Conservation (phyloP, 176 grass and related monocot genomes). For the Bolboschoenus planiculmis region DNA sequence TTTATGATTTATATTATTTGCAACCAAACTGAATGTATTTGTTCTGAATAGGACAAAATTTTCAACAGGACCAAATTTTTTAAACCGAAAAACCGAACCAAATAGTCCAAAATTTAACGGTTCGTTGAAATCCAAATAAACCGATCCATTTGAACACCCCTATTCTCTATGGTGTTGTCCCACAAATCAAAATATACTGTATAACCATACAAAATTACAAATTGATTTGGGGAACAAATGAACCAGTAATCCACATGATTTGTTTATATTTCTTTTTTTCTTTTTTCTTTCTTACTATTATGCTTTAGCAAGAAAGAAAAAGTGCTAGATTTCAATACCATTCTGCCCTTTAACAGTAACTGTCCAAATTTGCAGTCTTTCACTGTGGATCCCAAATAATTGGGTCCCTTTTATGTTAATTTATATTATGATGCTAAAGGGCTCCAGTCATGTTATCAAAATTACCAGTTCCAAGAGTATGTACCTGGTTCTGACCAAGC, state of each 20-base stretch:
- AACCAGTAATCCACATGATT: neutral
- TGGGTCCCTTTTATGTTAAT: neutral
- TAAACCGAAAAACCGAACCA: no score
- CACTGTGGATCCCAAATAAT: neutral
- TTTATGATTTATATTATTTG: no score
- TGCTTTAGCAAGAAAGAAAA: neutral
- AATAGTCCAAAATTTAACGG: no score
- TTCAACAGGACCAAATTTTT: no score
- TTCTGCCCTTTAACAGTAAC: neutral
- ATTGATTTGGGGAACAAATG: neutral
- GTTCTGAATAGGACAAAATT: no score
- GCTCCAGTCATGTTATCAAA: neutral
- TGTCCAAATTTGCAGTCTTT: neutral
- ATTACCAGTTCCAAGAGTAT: neutral
- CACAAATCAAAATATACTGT: neutral
- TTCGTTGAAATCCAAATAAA: no score
- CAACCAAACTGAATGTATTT: no score
- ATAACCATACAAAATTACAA: neutral
- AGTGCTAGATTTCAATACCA: neutral
- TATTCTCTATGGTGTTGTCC: no score
- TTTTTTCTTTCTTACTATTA: neutral
- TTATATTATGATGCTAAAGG: neutral
- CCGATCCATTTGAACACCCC: no score
- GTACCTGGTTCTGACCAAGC: slow-evolving; percentile 90
- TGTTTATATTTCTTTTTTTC: neutral